Base-by-base conservation (phyloP, 106 monocot species). In the Dendrobium huoshanense region DNA sequence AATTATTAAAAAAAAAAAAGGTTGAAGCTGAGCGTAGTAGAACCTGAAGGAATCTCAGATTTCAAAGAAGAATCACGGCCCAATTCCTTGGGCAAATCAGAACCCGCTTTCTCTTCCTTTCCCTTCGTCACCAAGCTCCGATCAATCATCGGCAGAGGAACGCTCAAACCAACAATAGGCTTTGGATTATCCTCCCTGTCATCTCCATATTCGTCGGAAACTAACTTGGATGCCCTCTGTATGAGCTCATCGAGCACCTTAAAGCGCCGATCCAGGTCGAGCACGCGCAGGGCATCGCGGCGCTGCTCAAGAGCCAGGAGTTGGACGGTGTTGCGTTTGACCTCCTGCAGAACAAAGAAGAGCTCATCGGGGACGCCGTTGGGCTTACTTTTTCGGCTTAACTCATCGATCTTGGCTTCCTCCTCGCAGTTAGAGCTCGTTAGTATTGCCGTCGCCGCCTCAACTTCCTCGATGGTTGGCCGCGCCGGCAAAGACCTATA, bases 401-500 rank as follows among this genome's bases (percentile, higher is more conserved):
- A 37, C 79, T 91, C 89, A 40, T 81, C 79, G 8, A 94, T 43
- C 77, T 81, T 86, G 27, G 78, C 49, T 77, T 91, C 89, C 77
- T 92, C 90, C 70, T 94, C 94, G 41, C 81, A 43, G 78, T 65
- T 79, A 1, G 90, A 83, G 51, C 84, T 83, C 47, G 51, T 55
- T 77, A 94, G 47, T 31, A 98, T 91, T 59, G 88, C 86, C 77
- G 75, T 47, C 77, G 97, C 97, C 0, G 92, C 97, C 61, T 88
- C 88, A 70, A 92, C 85, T 43, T 98, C 92, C 47, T 98, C 94
- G 0, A 98, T 54, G 64, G 80, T 77, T 0, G 94, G 97, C 25
- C 94, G 58, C 15, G 84, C 80, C 2, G 97, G 92, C n/a, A 98
- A 91, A 22, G 92, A 85, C 41, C 94, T 73, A 89, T 90, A 89